Conservation (phyloP, 257 asterid genomes). For the Petunia secreta region DNA sequence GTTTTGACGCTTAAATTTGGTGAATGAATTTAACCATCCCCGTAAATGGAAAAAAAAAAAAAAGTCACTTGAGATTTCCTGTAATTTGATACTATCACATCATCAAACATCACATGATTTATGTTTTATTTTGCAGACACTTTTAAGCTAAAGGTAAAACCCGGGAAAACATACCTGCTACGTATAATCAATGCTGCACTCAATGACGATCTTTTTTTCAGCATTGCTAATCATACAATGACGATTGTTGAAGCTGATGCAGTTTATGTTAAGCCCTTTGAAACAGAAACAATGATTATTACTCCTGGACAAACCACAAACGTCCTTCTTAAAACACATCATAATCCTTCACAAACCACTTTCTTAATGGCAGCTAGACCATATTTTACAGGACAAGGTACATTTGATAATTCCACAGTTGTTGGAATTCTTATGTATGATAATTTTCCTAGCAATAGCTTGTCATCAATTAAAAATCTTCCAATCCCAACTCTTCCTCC, state of each 20-base stretch:
- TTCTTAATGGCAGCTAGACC: slow-evolving; percentile 66
- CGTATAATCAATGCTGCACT: slow-evolving; percentile 81
- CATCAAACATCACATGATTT: background rate
- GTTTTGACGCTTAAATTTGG: too few relatives aligned
- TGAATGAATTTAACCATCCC: too few relatives aligned
- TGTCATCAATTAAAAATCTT: slow-evolving; percentile 27
- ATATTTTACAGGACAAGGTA: slow-evolving; percentile 60
- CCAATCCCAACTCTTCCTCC: slow-evolving; percentile 59
- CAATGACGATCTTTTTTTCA: slow-evolving; percentile 72
- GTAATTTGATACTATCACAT: too few relatives aligned
- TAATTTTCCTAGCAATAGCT: background rate
- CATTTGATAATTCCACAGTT: slow-evolving; percentile 62
- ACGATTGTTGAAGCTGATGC: slow-evolving; percentile 69
- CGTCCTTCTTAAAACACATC: slow-evolving; percentile 52
- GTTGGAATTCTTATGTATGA: slow-evolving; percentile 55
- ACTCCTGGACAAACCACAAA: slow-evolving; percentile 67
- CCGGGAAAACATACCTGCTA: slow-evolving; percentile 65
- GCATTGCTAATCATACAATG: slow-evolving; percentile 56
- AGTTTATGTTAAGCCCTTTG: slow-evolving; percentile 58
- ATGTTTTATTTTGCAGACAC: slow-evolving; percentile 44
- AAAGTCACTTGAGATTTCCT: too few relatives aligned
- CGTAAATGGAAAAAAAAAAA: too few relatives aligned
- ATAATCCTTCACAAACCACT: slow-evolving; percentile 38
- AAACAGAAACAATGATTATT: slow-evolving; percentile 45
- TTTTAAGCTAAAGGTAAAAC: slow-evolving; percentile 59